A percentile compares a stretch with the other conserved stretches of the same genome.
Conservation (phyloP, 176 grass and related monocot genomes). For the Aegilops tauschii region DNA sequence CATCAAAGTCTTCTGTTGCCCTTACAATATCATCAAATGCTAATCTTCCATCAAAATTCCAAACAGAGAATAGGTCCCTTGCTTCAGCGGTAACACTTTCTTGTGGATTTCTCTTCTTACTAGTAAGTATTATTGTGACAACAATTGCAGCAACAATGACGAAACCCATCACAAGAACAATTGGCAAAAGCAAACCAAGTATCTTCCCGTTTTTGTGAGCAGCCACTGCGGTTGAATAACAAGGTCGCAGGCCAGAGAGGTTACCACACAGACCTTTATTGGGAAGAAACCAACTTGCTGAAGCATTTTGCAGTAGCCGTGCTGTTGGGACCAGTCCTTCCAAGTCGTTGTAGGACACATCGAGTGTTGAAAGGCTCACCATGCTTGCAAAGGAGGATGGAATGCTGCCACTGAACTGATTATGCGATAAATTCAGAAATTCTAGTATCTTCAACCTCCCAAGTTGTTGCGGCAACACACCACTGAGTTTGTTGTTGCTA, state of each 20-base stretch:
- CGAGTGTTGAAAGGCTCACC: not conserved
- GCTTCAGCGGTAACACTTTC: too few relatives aligned
- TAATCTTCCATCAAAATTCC: too few relatives aligned
- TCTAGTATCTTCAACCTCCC: not conserved
- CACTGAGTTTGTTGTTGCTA: not conserved
- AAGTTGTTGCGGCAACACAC: not conserved
- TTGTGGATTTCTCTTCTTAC: too few relatives aligned
- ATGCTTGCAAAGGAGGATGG: not conserved
- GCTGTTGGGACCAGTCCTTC: not conserved
- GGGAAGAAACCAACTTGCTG: not conserved
- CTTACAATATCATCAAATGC: too few relatives aligned
- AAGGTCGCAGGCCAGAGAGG: too few relatives aligned
- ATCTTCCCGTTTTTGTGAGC: accelerated
- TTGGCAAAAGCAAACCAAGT: too few relatives aligned
- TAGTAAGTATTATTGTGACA: too few relatives aligned
- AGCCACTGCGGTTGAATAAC: too few relatives aligned
- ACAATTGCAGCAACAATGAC: too few relatives aligned
- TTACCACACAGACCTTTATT: not conserved
- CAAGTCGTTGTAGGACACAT: not conserved
- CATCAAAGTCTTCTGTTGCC: too few relatives aligned
- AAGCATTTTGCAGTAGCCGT: not conserved
- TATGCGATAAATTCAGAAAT: not conserved
- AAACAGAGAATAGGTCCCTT: too few relatives aligned
- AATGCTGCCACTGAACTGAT: not conserved
- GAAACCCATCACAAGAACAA: too few relatives aligned